These are phyloP conservation scores for Tagetes erecta DNA, from an alignment of 129 eudicot species.

Conservation along the genomic window DNA sequence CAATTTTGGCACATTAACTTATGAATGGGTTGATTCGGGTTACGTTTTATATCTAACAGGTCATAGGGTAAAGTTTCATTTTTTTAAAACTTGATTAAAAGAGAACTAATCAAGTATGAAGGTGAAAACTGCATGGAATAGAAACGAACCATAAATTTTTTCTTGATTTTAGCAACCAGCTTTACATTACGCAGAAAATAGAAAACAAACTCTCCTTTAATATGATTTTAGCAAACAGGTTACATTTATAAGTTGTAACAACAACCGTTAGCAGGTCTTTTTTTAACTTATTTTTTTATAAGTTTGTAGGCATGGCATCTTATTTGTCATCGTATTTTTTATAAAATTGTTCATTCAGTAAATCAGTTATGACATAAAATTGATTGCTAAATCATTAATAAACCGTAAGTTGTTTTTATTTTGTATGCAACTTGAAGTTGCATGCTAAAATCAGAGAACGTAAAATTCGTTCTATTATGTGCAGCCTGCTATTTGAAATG, in stretches of 20 bases:
- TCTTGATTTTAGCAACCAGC: not conserved
- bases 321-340: not conserved
- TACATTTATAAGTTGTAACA: not conserved
- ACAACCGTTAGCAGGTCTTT: not conserved
- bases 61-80: not conserved
- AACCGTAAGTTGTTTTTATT: not conserved
- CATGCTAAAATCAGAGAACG: not conserved
- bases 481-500: not conserved
- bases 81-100: not conserved
- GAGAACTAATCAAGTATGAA: not conserved
- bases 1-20: not conserved
- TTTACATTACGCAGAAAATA: not conserved
- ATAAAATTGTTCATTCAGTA: not conserved
- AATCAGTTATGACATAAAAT: not conserved
- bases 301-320: not conserved
- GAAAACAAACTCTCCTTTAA: not conserved
- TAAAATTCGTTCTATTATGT: not conserved
- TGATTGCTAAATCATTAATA: not conserved
- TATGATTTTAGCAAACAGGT: not conserved
- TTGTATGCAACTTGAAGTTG: not conserved
- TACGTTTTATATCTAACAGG: not conserved
- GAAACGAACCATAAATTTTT: not conserved
- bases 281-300: not conserved
- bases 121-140: not conserved
- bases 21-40: not conserved